A percentile compares a stretch with the other conserved stretches of the same genome.
These are phyloP conservation scores for Oryza glaberrima DNA, from an alignment of 176 grass and related monocot species.

Conservation along the genomic window DNA sequence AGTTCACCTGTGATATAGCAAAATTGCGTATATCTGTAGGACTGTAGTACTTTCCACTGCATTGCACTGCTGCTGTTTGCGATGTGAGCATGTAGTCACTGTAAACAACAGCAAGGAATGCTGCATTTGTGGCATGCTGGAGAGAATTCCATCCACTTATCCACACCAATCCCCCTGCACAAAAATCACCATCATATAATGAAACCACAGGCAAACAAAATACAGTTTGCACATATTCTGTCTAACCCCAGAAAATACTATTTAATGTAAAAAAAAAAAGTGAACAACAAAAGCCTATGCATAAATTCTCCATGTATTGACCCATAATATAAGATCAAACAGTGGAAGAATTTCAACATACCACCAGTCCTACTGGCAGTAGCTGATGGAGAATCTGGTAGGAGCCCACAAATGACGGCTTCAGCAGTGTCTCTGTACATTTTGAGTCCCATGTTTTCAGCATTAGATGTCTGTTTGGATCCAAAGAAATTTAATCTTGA, in stretches of 20 bases:
- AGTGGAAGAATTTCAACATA: slow-evolving; percentile 38
- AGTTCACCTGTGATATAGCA: slow-evolving; percentile 76
- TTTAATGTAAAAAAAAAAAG: neutral
- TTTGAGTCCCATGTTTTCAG: slow-evolving; percentile 78
- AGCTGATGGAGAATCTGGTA: slow-evolving; percentile 96
- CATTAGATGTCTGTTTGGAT: slow-evolving; percentile 80
- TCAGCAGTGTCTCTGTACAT: slow-evolving; percentile 91
- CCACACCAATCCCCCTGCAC: slow-evolving; percentile 90
- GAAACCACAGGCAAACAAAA: slow-evolving; percentile 26
- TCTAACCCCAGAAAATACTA: neutral
- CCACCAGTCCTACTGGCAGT: slow-evolving; percentile 86
- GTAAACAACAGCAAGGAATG: slow-evolving; percentile 89
- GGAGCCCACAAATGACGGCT: slow-evolving; percentile 84
- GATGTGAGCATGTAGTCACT: slow-evolving; percentile 98
- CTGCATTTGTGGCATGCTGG: slow-evolving; percentile 80
- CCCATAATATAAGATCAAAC: slow-evolving; percentile 23
- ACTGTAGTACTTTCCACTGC: slow-evolving; percentile 80
- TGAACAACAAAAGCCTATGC: neutral
- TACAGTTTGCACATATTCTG: neutral
- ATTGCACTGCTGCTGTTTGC: slow-evolving; percentile 71
- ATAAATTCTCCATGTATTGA: neutral
- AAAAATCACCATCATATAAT: slow-evolving; percentile 18
- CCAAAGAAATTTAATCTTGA: slow-evolving; percentile 92
- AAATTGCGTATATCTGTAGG: slow-evolving; percentile 88
- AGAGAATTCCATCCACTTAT: slow-evolving; percentile 87